Percentiles rank a stretch among this genome's conserved stretches.
Evolutionary conservation across 1,284 basidiomycete species (phyloP).

Genomic region (Fomitopsis pinicola): DNA sequence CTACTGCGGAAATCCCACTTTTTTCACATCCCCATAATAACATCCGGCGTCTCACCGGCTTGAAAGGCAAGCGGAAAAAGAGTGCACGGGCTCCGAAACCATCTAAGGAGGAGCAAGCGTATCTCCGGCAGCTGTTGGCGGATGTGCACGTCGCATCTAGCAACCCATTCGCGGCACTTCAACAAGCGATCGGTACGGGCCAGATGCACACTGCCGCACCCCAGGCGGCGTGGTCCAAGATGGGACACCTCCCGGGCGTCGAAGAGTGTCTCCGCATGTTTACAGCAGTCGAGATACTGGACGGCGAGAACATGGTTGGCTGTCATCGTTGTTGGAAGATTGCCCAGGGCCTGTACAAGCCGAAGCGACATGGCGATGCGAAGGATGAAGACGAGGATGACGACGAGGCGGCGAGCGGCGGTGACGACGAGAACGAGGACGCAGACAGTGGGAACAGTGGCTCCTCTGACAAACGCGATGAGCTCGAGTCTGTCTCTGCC

Average conservation of each 20-base stretch:
- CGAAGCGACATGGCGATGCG: constrained; percentile 26
- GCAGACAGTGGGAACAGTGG: constrained; percentile 5
- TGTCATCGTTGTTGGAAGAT: constrained; percentile 93
- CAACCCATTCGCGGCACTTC: constrained; percentile 43
- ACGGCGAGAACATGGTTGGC: constrained; percentile 92
- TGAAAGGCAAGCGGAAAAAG: constrained; percentile 16
- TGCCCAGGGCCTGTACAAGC: constrained; percentile 56
- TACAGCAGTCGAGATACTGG: constrained; percentile 85
- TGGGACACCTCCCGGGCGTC: constrained; percentile 49
- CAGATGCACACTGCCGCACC: constrained; percentile 21
- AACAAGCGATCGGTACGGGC: constrained; percentile 21
- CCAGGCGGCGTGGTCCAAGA: constrained; percentile 43
- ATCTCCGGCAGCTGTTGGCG: constrained; percentile 60
- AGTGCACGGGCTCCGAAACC: constrained; percentile 47
- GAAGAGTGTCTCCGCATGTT: constrained; percentile 82
- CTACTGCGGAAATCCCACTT: neutral
- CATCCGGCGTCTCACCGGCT: constrained; percentile 6
- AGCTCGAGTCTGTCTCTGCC: neutral
- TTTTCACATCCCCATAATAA: constrained; percentile 2
- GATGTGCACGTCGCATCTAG: constrained; percentile 41
- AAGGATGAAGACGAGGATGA: constrained; percentile 28
- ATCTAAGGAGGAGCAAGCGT: constrained; percentile 51
- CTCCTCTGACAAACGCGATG: neutral
- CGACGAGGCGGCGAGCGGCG: constrained; percentile 31
- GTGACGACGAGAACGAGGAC: constrained; percentile 15